phyloP scores from a whole-genome alignment of 2,329 filamentous ascomycete genomes.

The Cylindrodendrum hubeiense region DNA sequence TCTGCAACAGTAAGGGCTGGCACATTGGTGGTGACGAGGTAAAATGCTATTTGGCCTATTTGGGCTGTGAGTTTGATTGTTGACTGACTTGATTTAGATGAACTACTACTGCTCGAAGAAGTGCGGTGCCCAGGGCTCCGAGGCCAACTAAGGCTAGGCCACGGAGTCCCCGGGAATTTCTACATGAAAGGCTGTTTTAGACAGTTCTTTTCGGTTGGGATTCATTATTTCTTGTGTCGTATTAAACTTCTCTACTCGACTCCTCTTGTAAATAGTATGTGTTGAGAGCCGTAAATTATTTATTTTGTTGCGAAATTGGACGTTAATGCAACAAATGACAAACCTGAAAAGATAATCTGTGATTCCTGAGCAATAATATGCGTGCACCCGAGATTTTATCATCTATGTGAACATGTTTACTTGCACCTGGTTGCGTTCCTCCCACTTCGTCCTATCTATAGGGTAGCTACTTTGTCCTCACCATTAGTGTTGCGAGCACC shows the following conservation, averaged over 20 bases:
- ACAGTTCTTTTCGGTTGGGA: no score
- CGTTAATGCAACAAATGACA: not conserved
- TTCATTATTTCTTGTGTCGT: not conserved
- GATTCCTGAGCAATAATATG: not conserved
- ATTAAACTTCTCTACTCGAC: not conserved
- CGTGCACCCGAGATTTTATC: no score
- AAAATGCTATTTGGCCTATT: not conserved
- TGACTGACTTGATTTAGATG: constrained; percentile 14
- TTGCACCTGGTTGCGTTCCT: no score
- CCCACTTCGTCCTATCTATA: no score
- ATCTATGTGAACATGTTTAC: no score
- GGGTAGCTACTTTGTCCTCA: no score
- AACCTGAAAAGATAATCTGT: not conserved
- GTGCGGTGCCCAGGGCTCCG: constrained; percentile 22
- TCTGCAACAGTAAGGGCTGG: constrained; percentile 26
- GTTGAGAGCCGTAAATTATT: not conserved
- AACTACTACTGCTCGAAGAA: constrained; percentile 21
- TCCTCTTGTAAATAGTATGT: not conserved
- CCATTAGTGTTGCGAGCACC: no score
- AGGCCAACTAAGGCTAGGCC: constrained; percentile 9
- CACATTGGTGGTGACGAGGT: constrained; percentile 38
- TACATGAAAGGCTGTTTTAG: not conserved
- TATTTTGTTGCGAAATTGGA: not conserved
- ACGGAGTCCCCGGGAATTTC: not conserved
- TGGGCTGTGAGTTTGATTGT: not conserved